Evolutionary conservation across 2,329 filamentous ascomycete genomes (phyloP).

Genomic region (Simplicillium aogashimaense): DNA sequence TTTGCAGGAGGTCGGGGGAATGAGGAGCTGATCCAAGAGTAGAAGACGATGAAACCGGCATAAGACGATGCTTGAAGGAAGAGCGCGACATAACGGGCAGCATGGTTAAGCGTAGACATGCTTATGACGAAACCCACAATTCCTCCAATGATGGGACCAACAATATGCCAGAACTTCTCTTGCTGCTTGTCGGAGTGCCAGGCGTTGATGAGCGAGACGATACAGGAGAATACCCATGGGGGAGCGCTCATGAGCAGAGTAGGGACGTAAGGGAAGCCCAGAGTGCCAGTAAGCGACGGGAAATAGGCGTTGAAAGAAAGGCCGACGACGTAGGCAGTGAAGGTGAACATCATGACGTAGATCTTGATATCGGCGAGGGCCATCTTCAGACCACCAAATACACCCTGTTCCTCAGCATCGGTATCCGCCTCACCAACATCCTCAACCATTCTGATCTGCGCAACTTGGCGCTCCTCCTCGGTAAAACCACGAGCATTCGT

Average conservation of each 20-base stretch:
- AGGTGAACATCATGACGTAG: constrained; percentile 53
- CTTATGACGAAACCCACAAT: constrained; percentile 48
- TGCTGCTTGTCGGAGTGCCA: constrained; percentile 46
- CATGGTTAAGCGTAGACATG: constrained; percentile 45
- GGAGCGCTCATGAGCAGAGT: constrained; percentile 47
- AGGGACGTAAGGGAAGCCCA: constrained; percentile 41
- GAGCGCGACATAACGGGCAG: constrained; percentile 49
- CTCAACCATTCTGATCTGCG: constrained; percentile 45
- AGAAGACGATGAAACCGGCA: constrained; percentile 47
- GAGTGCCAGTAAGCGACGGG: constrained; percentile 40
- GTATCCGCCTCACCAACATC: constrained; percentile 47
- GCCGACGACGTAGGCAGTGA: constrained; percentile 51
- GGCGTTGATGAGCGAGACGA: constrained; percentile 43
- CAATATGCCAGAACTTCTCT: constrained; percentile 52
- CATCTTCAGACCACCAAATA: constrained; percentile 45
- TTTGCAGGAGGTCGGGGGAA: constrained; percentile 51
- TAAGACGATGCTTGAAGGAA: constrained; percentile 50
- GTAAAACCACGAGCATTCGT: constrained; percentile 48
- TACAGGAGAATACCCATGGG: constrained; percentile 48
- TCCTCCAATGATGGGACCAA: constrained; percentile 41
- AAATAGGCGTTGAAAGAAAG: constrained; percentile 51
- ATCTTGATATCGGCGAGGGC: constrained; percentile 51
- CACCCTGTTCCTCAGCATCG: constrained; percentile 37
- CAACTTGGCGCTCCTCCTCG: constrained; percentile 45
- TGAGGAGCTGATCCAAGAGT: constrained; percentile 47